Evolutionary conservation across 306 rosid genomes (phyloP).

Genomic region (Coriaria nepalensis): DNA sequence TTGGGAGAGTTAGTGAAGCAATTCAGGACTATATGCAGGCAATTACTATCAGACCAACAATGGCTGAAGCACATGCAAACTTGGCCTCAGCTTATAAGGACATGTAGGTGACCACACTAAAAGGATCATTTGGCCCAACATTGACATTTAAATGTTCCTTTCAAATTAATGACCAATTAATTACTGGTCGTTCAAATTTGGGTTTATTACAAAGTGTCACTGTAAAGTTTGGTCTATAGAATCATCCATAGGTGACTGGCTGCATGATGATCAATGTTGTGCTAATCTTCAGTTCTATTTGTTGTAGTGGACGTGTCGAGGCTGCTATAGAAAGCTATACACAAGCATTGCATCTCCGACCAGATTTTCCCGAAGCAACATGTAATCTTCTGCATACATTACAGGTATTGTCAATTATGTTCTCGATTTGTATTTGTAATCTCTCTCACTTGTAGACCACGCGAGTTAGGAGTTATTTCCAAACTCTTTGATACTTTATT

Average conservation of each 20-base stretch:
- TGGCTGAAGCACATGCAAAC: constrained; percentile 99
- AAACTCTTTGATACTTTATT: no score
- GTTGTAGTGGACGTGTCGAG: constrained; percentile 82
- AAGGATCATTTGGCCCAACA: not conserved
- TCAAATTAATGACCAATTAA: no score
- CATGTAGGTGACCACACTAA: constrained; percentile 30
- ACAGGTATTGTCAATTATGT: constrained; percentile 39
- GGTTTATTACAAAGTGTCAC: no score
- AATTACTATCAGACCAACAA: constrained; percentile 62
- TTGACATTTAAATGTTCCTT: no score
- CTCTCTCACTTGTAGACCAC: no score
- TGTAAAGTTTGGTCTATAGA: no score
- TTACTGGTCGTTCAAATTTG: no score
- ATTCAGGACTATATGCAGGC: constrained; percentile 82
- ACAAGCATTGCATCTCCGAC: constrained; percentile 70
- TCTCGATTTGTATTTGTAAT: not conserved
- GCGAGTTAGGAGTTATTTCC: no score
- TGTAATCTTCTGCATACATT: constrained; percentile 95
- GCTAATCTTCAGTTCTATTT: not conserved
- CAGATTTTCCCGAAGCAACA: constrained; percentile 96
- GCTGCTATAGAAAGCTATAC: constrained; percentile 79
- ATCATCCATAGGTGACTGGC: no score
- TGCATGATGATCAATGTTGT: not conserved
- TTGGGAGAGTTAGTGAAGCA: constrained; percentile 92
- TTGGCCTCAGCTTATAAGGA: constrained; percentile 98